Percentiles rank a stretch among this genome's conserved stretches.
phyloP scores from a whole-genome alignment of 495 filamentous ascomycete species.

The Penicillium coffeae region DNA sequence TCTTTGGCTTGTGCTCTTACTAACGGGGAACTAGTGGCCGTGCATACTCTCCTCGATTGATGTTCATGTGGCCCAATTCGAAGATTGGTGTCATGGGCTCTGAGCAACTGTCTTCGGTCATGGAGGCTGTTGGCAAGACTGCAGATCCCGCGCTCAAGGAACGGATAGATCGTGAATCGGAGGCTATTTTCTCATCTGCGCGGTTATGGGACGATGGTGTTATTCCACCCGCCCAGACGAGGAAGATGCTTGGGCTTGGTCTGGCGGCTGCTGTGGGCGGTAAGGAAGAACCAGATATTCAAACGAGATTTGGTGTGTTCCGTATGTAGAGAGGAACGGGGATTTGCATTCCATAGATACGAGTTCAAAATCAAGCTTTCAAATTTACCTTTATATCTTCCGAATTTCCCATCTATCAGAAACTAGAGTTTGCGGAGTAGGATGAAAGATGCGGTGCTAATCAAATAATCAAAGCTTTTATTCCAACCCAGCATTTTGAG shows the following conservation, averaged over 20 bases:
- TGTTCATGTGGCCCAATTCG: constrained; percentile 98
- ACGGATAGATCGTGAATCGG: constrained; percentile 86
- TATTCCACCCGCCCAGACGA: constrained; percentile 84
- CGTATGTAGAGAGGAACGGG: constrained; percentile 66
- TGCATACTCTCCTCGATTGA: constrained; percentile 82
- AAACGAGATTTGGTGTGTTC: constrained; percentile 90
- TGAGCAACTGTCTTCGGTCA: constrained; percentile 87
- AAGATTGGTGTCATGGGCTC: constrained; percentile 94
- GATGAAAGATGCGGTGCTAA: not conserved
- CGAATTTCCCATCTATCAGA: no score
- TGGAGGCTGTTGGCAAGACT: constrained; percentile 86
- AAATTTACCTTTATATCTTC: not conserved
- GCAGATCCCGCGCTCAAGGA: constrained; percentile 77
- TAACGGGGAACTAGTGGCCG: constrained; percentile 80
- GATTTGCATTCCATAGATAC: constrained; percentile 3
- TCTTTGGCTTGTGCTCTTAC: no score
- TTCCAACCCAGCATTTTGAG: constrained; percentile 1
- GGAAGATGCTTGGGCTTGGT: constrained; percentile 76
- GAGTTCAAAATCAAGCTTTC: not conserved
- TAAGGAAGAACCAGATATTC: constrained; percentile 49
- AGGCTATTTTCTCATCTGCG: constrained; percentile 81
- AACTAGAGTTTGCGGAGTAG: no score
- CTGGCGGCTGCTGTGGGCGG: constrained; percentile 74
- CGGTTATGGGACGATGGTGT: constrained; percentile 96
- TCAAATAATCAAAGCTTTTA: constrained; percentile 6